Evolutionary conservation across 208 protist genomes (phyloP).

Genomic region (Leishmania tropica): DNA sequence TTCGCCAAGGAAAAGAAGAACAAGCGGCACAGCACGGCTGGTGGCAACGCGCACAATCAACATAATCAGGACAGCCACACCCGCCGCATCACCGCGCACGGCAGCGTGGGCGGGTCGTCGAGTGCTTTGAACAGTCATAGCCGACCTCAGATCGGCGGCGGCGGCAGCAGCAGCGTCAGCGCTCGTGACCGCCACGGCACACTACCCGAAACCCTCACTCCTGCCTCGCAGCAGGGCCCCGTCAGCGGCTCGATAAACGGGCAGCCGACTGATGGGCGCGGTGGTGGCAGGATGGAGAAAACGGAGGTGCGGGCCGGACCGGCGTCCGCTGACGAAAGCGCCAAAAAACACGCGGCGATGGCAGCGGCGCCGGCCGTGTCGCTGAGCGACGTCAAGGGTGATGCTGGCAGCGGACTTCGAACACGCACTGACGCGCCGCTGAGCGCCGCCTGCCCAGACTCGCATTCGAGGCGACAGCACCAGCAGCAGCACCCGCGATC

Average conservation of each 20-base stretch:
- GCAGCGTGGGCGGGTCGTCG: neutral
- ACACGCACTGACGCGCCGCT: conserved; percentile 1
- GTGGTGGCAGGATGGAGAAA: neutral
- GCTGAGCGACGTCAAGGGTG: neutral
- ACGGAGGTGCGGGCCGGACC: neutral
- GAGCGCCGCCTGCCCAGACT: neutral
- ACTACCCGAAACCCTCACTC: neutral
- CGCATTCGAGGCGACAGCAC: neutral
- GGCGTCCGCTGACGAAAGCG: neutral
- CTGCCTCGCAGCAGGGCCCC: neutral
- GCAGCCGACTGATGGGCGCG: too few relatives aligned
- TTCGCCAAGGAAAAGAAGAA: conserved; percentile 53
- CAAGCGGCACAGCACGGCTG: neutral
- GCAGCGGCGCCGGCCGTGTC: neutral
- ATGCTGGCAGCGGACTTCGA: neutral
- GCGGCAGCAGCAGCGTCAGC: conserved; percentile 6
- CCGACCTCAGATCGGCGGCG: conserved; percentile 1
- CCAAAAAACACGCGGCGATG: neutral
- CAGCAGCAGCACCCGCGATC: conserved; percentile 7
- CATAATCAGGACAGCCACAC: conserved; percentile 10
- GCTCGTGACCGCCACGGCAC: neutral
- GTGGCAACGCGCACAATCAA: conserved; percentile 13
- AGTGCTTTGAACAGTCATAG: conserved; percentile 10
- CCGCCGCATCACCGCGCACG: neutral
- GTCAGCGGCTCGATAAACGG: neutral